A percentile compares a stretch with the other conserved stretches of the same genome.
phyloP scores from a whole-genome alignment of 1,139 yeast species.

The Hanseniaspora uvarum region DNA sequence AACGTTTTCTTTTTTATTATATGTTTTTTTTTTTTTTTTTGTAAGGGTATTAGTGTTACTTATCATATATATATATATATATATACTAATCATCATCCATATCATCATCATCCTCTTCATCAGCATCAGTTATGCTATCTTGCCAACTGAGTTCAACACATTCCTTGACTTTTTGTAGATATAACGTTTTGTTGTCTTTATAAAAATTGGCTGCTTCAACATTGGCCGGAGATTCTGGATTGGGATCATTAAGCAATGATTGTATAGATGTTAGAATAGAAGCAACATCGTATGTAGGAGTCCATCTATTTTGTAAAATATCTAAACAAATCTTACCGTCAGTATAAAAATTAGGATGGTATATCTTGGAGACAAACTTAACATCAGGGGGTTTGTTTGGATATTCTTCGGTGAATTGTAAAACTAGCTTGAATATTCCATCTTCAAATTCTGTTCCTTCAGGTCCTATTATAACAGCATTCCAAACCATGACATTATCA shows the following conservation, averaged over 20 bases:
- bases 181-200: constrained; percentile 89
- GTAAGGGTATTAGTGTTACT: neutral
- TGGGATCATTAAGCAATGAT: constrained; percentile 86
- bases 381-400: constrained; percentile 96
- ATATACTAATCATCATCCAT: constrained; percentile 29
- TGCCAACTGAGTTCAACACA: constrained; percentile 92
- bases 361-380: constrained; percentile 84
- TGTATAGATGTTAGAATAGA: constrained; percentile 80
- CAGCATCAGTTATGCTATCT: constrained; percentile 59
- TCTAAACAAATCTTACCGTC: constrained; percentile 92
- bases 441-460: constrained; percentile 97
- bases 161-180: constrained; percentile 80
- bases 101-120: constrained; percentile 55
- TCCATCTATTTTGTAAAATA: constrained; percentile 93
- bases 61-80: neutral
- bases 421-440: constrained; percentile 79
- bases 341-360: constrained; percentile 95
- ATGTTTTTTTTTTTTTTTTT: neutral
- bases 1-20: neutral
- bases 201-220: constrained; percentile 95
- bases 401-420: constrained; percentile 92
- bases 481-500: constrained; percentile 96
- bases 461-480: constrained; percentile 96
- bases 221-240: constrained; percentile 92
- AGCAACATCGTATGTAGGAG: constrained; percentile 98